A percentile compares a stretch with the other conserved stretches of the same genome.
phyloP scores from a whole-genome alignment of 495 filamentous ascomycete genomes.

The Baudoinia panamericana region DNA sequence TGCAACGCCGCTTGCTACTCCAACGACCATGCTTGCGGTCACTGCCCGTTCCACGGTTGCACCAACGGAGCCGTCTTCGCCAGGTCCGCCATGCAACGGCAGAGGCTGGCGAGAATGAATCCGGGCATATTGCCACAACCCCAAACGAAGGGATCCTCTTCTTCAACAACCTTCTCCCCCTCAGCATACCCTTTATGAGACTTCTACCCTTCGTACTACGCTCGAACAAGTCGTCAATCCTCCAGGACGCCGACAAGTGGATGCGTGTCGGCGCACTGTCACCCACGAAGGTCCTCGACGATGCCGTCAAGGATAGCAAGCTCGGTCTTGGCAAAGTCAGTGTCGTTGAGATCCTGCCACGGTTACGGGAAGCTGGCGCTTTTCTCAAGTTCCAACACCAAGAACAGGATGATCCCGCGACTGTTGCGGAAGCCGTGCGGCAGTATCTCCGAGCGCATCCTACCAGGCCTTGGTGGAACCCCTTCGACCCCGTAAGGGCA shows the following conservation, averaged over 20 bases:
- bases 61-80: not conserved
- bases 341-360: conserved; percentile 52
- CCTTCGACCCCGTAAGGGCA: conserved; percentile 55
- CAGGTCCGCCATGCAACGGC: not conserved
- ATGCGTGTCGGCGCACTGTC: conserved; percentile 36
- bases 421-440: conserved; percentile 45
- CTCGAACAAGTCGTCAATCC: not conserved
- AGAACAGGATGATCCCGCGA: conserved; percentile 36
- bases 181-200: conserved; percentile 57
- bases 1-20: not conserved
- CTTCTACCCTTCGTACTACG: conserved; percentile 38
- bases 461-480: conserved; percentile 80
- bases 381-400: conserved; percentile 76
- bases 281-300: conserved; percentile 42
- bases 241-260: conserved; percentile 1
- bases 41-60: too few relatives aligned
- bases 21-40: too few relatives aligned
- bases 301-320: conserved; percentile 18
- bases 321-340: conserved; percentile 52
- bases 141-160: conserved; percentile 73
- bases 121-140: conserved; percentile 61
- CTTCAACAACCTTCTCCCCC: conserved; percentile 71
- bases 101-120: conserved; percentile 40
- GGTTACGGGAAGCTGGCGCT: conserved; percentile 81
- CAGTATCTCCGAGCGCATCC: conserved; percentile 51